phyloP scores from a whole-genome alignment of 805 yeast genomes.

The Yarrowia sp. region DNA sequence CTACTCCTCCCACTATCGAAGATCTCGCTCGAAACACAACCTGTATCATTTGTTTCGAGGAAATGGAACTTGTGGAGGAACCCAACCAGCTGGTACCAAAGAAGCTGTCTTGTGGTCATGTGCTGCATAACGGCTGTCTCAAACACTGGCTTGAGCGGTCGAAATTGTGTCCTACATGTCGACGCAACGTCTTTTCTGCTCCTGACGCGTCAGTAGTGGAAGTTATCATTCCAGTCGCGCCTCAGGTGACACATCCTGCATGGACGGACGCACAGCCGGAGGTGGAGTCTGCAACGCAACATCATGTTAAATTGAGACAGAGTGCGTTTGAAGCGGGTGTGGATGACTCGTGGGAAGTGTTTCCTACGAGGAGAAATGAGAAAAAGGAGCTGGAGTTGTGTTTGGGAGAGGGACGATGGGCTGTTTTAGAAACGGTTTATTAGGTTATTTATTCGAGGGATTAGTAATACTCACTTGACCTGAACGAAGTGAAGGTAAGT shows the following conservation, averaged over 20 bases:
- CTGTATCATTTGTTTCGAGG: constrained; percentile 91
- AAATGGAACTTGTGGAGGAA: constrained; percentile 53
- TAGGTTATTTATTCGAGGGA: background rate
- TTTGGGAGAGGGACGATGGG: constrained; percentile 15
- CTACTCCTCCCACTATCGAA: constrained; percentile 59
- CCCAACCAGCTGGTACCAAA: constrained; percentile 60
- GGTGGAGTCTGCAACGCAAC: background rate
- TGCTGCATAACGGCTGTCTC: constrained; percentile 83
- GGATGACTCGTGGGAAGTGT: constrained; percentile 24
- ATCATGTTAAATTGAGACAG: background rate
- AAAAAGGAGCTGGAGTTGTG: constrained; percentile 8
- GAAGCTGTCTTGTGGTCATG: constrained; percentile 78
- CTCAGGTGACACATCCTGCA: constrained; percentile 2
- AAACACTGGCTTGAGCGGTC: constrained; percentile 92
- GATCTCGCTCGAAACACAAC: constrained; percentile 61
- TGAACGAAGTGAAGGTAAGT: too few species aligned
- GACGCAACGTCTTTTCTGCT: constrained; percentile 60
- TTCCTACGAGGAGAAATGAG: constrained; percentile 14
- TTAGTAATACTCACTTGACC: too few species aligned
- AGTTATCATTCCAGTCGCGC: background rate
- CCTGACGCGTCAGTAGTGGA: background rate
- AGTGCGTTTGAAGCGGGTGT: constrained; percentile 20
- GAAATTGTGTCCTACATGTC: constrained; percentile 89
- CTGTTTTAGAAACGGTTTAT: constrained; percentile 14
- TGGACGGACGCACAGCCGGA: background rate